A percentile compares a stretch with the other conserved stretches of the same genome.
Conservation (phyloP, 805 yeast species). For the Priceomyces haplophilus region DNA sequence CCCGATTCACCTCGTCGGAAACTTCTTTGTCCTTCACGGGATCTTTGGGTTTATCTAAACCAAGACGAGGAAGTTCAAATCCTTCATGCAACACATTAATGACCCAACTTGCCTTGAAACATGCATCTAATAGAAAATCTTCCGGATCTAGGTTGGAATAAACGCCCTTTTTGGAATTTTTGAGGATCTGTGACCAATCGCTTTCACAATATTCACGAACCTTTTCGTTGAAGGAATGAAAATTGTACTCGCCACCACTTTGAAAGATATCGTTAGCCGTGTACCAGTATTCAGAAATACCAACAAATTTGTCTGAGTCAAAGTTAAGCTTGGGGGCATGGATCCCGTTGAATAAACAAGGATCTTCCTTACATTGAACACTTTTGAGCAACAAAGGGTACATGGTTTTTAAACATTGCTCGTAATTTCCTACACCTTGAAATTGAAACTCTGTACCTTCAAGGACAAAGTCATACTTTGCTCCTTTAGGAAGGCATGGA, state of each 20-base stretch:
- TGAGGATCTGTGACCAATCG: constrained; percentile 60
- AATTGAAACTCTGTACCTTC: constrained; percentile 49
- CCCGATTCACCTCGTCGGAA: constrained; percentile 25
- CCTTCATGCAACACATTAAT: constrained; percentile 88
- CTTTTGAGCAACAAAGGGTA: constrained; percentile 78
- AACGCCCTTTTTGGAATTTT: constrained; percentile 50
- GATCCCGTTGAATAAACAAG: constrained; percentile 92
- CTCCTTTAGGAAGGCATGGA: constrained; percentile 78
- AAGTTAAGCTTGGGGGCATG: constrained; percentile 90
- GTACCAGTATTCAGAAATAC: constrained; percentile 96
- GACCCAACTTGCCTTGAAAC: constrained; percentile 96
- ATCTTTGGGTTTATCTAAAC: constrained; percentile 38
- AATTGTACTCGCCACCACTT: constrained; percentile 86
- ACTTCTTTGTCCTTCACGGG: constrained; percentile 21
- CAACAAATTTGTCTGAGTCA: constrained; percentile 76
- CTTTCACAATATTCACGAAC: constrained; percentile 73
- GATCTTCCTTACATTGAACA: constrained; percentile 79
- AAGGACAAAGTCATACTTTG: constrained; percentile 44
- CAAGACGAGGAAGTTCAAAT: constrained; percentile 76
- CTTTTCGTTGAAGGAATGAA: constrained; percentile 58
- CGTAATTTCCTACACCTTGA: constrained; percentile 77
- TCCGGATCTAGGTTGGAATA: constrained; percentile 56
- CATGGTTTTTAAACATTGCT: constrained; percentile 64
- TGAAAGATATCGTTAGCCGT: constrained; percentile 89
- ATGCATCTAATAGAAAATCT: constrained; percentile 61